Evolutionary conservation across 306 rosid species (phyloP).

Genomic region (Mimosa bimucronata): DNA sequence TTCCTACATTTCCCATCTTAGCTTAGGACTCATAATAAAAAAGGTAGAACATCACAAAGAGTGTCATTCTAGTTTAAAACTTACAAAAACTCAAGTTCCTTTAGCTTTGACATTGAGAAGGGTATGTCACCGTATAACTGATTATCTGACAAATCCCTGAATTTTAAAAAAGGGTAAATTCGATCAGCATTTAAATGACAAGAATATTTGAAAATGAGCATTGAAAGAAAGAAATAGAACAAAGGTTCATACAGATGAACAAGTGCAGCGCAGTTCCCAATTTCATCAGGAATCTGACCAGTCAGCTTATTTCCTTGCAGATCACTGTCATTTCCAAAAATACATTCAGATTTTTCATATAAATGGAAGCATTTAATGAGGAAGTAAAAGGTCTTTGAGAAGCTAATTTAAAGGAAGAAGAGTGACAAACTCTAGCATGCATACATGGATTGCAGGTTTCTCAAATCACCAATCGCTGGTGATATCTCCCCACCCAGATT

Average conservation of each 20-base stretch:
- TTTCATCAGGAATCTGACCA: conserved; percentile 95
- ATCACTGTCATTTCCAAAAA: conserved; percentile 53
- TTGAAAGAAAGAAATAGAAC: neutral
- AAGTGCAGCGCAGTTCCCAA: conserved; percentile 74
- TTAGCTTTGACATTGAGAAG: conserved; percentile 75
- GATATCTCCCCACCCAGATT: conserved; percentile 91
- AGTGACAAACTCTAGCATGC: conserved; percentile 8
- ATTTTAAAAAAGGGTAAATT: neutral
- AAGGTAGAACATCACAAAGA: neutral
- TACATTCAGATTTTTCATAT: neutral
- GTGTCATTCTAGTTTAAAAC: conserved; percentile 16
- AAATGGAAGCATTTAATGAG: neutral
- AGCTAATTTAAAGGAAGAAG: no score
- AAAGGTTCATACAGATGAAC: conserved; percentile 39
- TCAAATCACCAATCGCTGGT: conserved; percentile 76
- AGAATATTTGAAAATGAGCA: neutral
- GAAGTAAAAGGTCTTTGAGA: neutral
- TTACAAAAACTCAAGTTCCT: conserved; percentile 84
- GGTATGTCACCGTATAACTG: conserved; percentile 77
- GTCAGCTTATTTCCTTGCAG: conserved; percentile 75
- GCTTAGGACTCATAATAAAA: neutral
- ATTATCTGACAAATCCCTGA: conserved; percentile 84
- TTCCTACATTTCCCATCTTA: conserved; percentile 49
- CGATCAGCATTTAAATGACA: neutral
- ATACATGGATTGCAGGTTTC: conserved; percentile 68